Evolutionary conservation across 495 filamentous ascomycete genomes (phyloP).

Genomic region (Aspergillus kassunensis): DNA sequence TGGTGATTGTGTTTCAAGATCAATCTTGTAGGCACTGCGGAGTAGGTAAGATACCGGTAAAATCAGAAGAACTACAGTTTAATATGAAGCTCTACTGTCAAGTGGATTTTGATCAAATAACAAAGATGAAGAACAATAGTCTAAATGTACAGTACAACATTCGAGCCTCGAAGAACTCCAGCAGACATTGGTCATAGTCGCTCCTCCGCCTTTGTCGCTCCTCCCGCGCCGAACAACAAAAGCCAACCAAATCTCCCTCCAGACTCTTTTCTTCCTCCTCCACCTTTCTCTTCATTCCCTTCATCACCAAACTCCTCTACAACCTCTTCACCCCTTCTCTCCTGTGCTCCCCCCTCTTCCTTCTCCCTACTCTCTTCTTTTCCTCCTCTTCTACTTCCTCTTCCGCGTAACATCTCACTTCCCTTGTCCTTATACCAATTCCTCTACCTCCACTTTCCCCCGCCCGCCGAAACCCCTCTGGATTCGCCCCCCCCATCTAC

Average conservation of each 20-base stretch:
- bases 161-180: no score
- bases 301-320: slow-evolving; percentile 14
- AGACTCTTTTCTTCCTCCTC: slow-evolving; percentile 24
- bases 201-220: slow-evolving; percentile 8
- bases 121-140: no score
- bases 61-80: no score
- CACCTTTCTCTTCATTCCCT: slow-evolving; percentile 27
- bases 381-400: slow-evolving; percentile 17
- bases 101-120: no score
- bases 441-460: slow-evolving; percentile 28
- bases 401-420: slow-evolving; percentile 20
- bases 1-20: no score
- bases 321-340: slow-evolving; percentile 23
- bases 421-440: slow-evolving; percentile 16
- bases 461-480: slow-evolving; percentile 21
- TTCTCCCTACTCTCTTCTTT: slow-evolving; percentile 15
- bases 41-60: no score
- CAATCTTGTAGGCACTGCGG: no score
- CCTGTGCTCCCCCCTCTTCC: slow-evolving; percentile 8
- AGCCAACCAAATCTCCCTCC: slow-evolving; percentile 16
- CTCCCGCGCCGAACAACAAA: slow-evolving; percentile 10
- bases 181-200: no score
- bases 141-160: no score
- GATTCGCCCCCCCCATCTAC: slow-evolving; percentile 9
- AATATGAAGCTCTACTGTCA: no score